Base-by-base conservation (phyloP, 805 yeast species). In the Myxozyma mucilagina region DNA sequence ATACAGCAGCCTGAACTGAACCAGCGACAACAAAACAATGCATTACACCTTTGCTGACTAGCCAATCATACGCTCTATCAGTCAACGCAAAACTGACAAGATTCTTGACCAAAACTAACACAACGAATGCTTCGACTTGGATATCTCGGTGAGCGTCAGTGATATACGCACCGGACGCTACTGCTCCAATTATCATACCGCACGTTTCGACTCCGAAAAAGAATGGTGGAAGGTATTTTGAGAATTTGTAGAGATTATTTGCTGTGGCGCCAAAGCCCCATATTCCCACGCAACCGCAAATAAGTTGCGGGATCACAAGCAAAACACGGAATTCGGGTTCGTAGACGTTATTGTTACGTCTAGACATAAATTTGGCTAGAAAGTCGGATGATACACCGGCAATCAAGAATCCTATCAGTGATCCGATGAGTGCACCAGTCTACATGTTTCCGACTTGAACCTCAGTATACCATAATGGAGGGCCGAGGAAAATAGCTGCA, bases 141-240 rank as follows among this genome's bases (percentile, higher is more conserved):
- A 63, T 45, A 42, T 64, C 60, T 10, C 64, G 56, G 49, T 63
- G 56, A n/a, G 67, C 67, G 42, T 64, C 67, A 4, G 67, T 64
- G 58, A 64, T 55, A 49, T 64, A 64, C 4, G 64, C 47, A 4
- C 64, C 64, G n/a, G 67, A 42, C 4, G 64, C 67, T 11, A 63
- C 63, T 6, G 64, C 62, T 43, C 67, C 67, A 41, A 59, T 29
- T 16, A 64, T 63, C 67, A 64, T 58, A 29, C 64, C 67, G 52
- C 63, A 61, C 6, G 67, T 44, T 38, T 53, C 67, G 31, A 64
- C 41, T 10, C 67, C 67, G 36, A 64, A 64, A 45, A 62, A 64
- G 18, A 64, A 47, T 4, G 67, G 57, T 13, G 67, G 67, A 10
- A 63, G 57, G 20, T 52, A 56, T 24, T n/a, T 42, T 8, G 63